Evolutionary conservation across 345 rosid species (phyloP), one percentile per base, ranked within the genome.

Genomic region (Brassica rapa): DNA sequence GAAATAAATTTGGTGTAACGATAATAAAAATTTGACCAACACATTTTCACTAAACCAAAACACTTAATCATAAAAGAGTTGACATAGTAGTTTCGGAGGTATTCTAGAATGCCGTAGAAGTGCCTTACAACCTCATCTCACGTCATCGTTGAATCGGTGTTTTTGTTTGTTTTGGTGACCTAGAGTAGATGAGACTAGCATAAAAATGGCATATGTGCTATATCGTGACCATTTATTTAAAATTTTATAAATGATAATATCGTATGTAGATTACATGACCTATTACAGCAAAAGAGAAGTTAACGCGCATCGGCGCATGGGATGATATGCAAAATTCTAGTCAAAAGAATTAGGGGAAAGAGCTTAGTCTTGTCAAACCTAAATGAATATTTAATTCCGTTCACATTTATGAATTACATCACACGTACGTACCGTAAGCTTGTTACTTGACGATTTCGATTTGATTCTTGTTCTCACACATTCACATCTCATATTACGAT

Each of bases 21-120:
- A 19, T 6, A 41, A 37, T 41, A 27, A 27, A 27, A 27, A 25
- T 55, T 53, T 53, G 62, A 73, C n/a, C 49, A 73, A 30, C 30
- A 12, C 0, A 11, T 6, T n/a, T 73, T 29, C 53, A 24, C 65
- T 1, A 14, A 49, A n/a, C 19, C 6, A 15, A 41, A 51, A 51
- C 41, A 27, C 43, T 56, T 66, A 10, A 66, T 56, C 72, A 57
- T 16, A 39, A 57, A 57, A 16, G 37, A 62, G 65, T 51, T 77
- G 66, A 70, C 56, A 70, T 14, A 23, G 68, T 59, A 43, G 74
- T 46, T 63, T 77, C 25, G n/a, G 25, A 49, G 8, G 30, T 30
- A 37, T 39, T 77, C 66, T 77, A 71, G 76, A 77, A 77, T 15
- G 61, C n/a, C 6, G 55, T 46, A 15, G 80, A 76, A 76, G 19